Evolutionary conservation across 164 flowering plant genomes (phyloP), one percentile per base, ranked within the genome.

Genomic region (Vitis vinifera): DNA sequence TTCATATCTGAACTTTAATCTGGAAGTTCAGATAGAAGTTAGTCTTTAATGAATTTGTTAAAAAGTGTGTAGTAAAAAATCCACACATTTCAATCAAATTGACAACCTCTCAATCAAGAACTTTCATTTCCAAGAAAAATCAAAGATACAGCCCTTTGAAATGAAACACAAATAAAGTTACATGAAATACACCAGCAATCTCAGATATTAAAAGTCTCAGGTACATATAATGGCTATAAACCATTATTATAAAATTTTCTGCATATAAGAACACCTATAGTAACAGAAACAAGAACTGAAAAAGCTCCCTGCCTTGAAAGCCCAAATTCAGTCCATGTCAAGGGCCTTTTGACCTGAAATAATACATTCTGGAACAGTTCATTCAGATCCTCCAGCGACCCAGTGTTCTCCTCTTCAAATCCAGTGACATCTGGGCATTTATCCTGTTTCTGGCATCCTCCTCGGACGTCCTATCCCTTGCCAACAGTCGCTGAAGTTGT

Each of bases 301-400:
- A 89, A 15, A 11, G 85, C 95, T 65, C 97, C 98, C 61, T 79
- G 77, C 65, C 95, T 83, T 17, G 97, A 89, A 55, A 87, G 89
- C 75, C 80, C 77, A 68, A 91, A 92, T 65, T 94, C 98, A 55
- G 68, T 79, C 98, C 97, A 92, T 7, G 91, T 84, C 77, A 92
- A 82, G 30, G 98, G 94, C 70, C 75, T 76, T 8, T 71, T 85
- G 56, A 91, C 83, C 71, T 83, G 74, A 9, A 16, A 76, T 63
- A 90, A 64, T 58, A 84, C 90, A 76, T 84, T 77, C 66, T 70
- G 63, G 65, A 92, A 88, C 63, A 73, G 76, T 73, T 86, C 89
- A 29, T 84, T 77, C 85, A 88, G 76, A 65, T 87, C 92, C 67
- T 86, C 89, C 4, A 91, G 51, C 30, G 96, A 83, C n/a, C 97